A percentile compares a stretch with the other conserved stretches of the same genome.
Evolutionary conservation across 2,329 filamentous ascomycete genomes (phyloP).

Genomic region (Penicillium sp.): DNA sequence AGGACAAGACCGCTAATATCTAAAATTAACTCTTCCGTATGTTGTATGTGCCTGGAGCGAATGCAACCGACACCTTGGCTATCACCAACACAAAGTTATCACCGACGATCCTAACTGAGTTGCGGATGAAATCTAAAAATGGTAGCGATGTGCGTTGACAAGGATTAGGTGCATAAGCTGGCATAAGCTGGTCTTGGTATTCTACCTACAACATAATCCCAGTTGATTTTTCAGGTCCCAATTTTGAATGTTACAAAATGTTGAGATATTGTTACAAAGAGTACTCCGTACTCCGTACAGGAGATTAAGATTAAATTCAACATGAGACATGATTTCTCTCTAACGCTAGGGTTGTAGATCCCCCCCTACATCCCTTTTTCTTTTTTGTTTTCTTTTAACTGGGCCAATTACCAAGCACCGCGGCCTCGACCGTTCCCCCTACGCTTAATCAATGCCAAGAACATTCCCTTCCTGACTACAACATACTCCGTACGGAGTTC

Average conservation of each 20-base stretch:
- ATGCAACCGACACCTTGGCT: background rate
- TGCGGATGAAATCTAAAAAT: background rate
- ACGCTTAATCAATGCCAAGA: too few relatives aligned
- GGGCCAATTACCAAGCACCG: too few relatives aligned
- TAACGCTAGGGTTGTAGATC: too few relatives aligned
- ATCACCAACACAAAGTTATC: background rate
- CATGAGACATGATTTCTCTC: background rate
- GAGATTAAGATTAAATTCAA: background rate
- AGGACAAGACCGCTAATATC: background rate
- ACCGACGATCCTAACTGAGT: background rate
- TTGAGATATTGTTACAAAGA: too few relatives aligned
- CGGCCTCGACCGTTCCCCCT: too few relatives aligned
- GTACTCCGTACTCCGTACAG: too few relatives aligned
- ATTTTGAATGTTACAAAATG: background rate
- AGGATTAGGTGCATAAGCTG: background rate
- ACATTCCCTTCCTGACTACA: too few relatives aligned
- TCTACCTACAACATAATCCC: background rate
- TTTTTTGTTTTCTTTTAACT: too few relatives aligned
- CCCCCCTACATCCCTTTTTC: too few relatives aligned
- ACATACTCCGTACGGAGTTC: too few relatives aligned
- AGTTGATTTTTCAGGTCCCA: background rate
- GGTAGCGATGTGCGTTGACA: conserved; percentile 2
- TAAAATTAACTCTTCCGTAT: conserved; percentile 1
- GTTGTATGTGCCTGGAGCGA: background rate
- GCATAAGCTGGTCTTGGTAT: background rate